Conservation (phyloP, 164 flowering plant genomes). For the Chimonanthus salicifolius region DNA sequence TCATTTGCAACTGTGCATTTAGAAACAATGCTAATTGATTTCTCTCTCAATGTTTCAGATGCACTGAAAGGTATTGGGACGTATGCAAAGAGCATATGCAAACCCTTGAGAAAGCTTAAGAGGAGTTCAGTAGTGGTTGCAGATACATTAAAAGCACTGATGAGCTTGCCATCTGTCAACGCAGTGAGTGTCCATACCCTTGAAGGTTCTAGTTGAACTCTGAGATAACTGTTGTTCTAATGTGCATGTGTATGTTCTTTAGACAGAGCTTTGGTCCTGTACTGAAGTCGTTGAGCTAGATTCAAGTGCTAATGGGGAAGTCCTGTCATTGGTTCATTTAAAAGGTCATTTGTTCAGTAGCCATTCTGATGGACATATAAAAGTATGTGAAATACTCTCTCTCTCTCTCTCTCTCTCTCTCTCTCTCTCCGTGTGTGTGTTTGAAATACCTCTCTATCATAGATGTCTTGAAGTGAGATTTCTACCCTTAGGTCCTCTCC, state of each 20-base stretch:
- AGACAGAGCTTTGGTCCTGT: constrained; percentile 66
- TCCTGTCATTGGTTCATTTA: constrained; percentile 45
- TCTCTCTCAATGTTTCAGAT: constrained; percentile 24
- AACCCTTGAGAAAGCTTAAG: constrained; percentile 57
- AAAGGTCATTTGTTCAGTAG: constrained; percentile 51
- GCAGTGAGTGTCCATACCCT: constrained; percentile 38
- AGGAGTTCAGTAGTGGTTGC: constrained; percentile 33
- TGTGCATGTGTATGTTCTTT: constrained; percentile 8
- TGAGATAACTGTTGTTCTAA: not conserved
- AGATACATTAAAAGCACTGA: constrained; percentile 52
- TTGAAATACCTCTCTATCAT: no score
- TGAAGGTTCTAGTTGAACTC: not conserved
- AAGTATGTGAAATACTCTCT: constrained; percentile 27
- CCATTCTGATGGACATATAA: constrained; percentile 76
- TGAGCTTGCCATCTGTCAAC: constrained; percentile 58
- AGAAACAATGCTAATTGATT: not conserved
- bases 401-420: constrained; percentile 4
- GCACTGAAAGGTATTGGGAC: constrained; percentile 52
- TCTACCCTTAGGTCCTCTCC: no score
- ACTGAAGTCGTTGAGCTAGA: constrained; percentile 46
- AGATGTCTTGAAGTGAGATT: no score
- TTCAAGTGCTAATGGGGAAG: constrained; percentile 46
- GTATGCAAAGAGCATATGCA: constrained; percentile 59
- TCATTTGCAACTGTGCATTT: not conserved
- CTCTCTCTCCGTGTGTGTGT: not conserved